Evolutionary conservation across 129 eudicot species (phyloP).

Genomic region (Cynara cardunculus): DNA sequence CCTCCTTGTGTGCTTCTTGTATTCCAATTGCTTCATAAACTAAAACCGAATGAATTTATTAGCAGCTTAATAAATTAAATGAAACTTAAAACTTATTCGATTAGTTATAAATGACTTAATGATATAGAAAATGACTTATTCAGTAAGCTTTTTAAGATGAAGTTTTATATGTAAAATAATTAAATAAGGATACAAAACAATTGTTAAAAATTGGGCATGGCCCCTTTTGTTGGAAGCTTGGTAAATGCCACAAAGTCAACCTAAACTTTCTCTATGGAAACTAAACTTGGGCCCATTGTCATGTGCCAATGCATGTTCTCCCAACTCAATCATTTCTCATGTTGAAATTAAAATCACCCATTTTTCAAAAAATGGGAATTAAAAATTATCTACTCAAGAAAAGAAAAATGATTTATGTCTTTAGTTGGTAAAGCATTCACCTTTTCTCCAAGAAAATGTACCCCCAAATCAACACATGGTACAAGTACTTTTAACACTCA

Average conservation of each 20-base stretch:
- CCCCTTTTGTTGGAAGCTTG: slow-evolving; percentile 27
- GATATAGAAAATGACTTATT: too few relatives aligned
- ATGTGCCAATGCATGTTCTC: slow-evolving; percentile 31
- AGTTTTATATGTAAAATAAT: too few relatives aligned
- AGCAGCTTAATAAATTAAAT: too few relatives aligned
- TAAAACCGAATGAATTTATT: too few relatives aligned
- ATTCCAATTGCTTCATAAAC: not conserved
- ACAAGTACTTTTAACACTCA: not conserved
- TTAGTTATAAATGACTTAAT: too few relatives aligned
- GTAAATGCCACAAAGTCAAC: slow-evolving; percentile 39
- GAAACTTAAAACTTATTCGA: too few relatives aligned
- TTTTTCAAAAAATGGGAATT: not conserved
- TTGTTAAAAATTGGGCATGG: slow-evolving; percentile 20
- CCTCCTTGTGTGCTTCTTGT: not conserved
- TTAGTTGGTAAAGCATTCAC: not conserved
- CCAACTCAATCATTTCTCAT: slow-evolving; percentile 21
- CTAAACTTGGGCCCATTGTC: slow-evolving; percentile 32
- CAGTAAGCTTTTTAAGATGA: too few relatives aligned
- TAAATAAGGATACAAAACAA: not conserved
- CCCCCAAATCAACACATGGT: not conserved
- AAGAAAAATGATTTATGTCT: not conserved
- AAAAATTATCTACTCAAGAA: not conserved
- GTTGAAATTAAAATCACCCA: slow-evolving; percentile 15
- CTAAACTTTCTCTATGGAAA: slow-evolving; percentile 23
- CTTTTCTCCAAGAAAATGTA: not conserved